Evolutionary conservation across 805 yeast genomes (phyloP), one percentile per base, ranked within the genome.

Genomic region (Starmera quercuum): DNA sequence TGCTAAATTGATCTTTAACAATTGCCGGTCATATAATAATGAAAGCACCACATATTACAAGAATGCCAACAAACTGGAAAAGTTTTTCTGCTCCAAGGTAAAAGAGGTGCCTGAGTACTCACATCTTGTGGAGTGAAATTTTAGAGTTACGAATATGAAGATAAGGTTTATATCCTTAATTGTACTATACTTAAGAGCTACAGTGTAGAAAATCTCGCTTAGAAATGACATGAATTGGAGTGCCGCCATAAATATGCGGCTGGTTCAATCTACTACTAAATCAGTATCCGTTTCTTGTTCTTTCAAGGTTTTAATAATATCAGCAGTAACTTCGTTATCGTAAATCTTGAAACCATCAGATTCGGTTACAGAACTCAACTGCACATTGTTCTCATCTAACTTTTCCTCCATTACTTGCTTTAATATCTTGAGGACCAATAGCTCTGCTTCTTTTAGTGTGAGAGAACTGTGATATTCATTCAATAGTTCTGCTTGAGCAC

Each of bases 331-430:
- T 29, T 74, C 83, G 48, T 87, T 95, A 27, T 69, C 67, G 61
- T 92, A 92, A 36, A 90, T 78, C 57, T 78, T 73, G 63, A 87
- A 92, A 0, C 97, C 97, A 25, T 70, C 73, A 18, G 78, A 88
- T 47, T 73, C 73, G 13, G 99, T 92, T 29, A 92, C 95, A 47
- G 88, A 73, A 33, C 98, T 94, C 48, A 92, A 72, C 66, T 94
- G 98, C 23, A 95, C 95, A 58, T 92, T 92, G 46, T 82, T 83
- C 36, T 94, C 81, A 60, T 92, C 97, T 51, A 92, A 68, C 64
- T 90, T 92, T 63, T 92, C 99, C 66, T 92, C 99, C 99, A 92
- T 92, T 30, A 92, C 99, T 63, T 92, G 98, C 59, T 88, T 88
- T 49, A 92, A 71, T 36, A 85, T 83, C 64, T 87, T 88, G 54